phyloP scores from a whole-genome alignment of 2,329 filamentous ascomycete genomes.

The Neonectria ditissima region DNA sequence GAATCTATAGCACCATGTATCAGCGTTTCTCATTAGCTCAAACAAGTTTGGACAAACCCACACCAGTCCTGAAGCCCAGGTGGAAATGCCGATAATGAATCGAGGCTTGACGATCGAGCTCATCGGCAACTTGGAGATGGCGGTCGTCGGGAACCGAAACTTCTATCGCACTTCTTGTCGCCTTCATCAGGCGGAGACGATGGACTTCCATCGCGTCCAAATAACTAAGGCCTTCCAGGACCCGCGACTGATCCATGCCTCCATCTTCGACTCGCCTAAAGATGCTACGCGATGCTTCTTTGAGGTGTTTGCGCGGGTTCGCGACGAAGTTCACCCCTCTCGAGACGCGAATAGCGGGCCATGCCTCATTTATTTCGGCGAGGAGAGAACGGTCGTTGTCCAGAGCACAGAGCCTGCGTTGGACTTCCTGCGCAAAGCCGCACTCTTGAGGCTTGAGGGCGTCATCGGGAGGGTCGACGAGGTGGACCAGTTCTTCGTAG shows the following conservation, averaged over 20 bases:
- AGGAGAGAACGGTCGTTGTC: constrained; percentile 45
- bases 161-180: constrained; percentile 36
- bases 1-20: constrained; percentile 38
- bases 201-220: constrained; percentile 51
- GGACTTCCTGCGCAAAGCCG: constrained; percentile 49
- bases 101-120: constrained; percentile 46
- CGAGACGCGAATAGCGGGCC: constrained; percentile 32
- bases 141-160: constrained; percentile 21
- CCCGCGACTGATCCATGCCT: constrained; percentile 42
- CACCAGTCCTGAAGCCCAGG: constrained; percentile 49
- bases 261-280: constrained; percentile 45
- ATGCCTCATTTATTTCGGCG: constrained; percentile 33
- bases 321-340: constrained; percentile 34
- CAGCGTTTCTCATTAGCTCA: neutral
- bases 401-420: constrained; percentile 47
- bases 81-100: constrained; percentile 48
- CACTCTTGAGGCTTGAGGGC: constrained; percentile 42
- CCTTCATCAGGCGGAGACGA: constrained; percentile 44
- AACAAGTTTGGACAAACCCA: constrained; percentile 34
- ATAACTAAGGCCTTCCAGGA: constrained; percentile 48
- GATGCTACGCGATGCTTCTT: constrained; percentile 39
- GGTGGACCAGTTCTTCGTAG: constrained; percentile 38
- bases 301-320: constrained; percentile 47
- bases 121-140: constrained; percentile 41
- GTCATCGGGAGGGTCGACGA: constrained; percentile 41